Percentiles rank a stretch among this genome's conserved stretches.
Conservation (phyloP, 1,139 yeast genomes). For the Meyerozyma sp. region DNA sequence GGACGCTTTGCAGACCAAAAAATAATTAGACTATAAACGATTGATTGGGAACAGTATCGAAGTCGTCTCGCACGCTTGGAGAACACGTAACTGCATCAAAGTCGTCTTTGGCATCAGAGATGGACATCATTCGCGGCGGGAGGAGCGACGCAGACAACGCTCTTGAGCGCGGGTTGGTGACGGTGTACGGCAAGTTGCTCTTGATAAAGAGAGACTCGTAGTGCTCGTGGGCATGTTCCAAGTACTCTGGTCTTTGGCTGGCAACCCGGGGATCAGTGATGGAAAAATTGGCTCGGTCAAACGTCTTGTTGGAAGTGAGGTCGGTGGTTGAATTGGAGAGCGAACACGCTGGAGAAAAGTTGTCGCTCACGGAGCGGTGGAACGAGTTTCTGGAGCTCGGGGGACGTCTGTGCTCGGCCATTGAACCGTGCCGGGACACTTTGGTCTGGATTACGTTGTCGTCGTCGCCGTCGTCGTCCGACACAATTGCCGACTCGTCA, state of each 20-base stretch:
- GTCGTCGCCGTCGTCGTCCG: neutral
- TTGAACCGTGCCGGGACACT: neutral
- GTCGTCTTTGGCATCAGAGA: neutral
- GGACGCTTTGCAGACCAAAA: constrained; percentile 3
- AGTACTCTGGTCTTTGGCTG: neutral
- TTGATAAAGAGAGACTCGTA: neutral
- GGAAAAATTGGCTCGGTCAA: neutral
- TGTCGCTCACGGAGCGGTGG: neutral
- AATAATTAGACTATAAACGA: neutral
- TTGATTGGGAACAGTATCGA: neutral
- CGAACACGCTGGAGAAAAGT: neutral
- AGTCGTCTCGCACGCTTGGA: constrained; percentile 1
- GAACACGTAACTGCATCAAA: neutral
- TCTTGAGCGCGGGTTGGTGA: neutral
- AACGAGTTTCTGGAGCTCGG: neutral
- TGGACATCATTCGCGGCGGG: neutral
- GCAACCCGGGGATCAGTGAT: neutral
- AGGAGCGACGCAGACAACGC: neutral
- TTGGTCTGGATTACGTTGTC: neutral
- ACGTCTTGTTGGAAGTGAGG: neutral
- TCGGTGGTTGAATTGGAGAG: neutral
- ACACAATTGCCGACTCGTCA: neutral
- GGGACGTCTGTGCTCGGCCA: neutral
- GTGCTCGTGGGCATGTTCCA: neutral
- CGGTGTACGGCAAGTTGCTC: neutral